These are phyloP conservation scores for Juglanconis oblonga DNA, from an alignment of 2,329 filamentous ascomycete genomes.

Conservation along the genomic window DNA sequence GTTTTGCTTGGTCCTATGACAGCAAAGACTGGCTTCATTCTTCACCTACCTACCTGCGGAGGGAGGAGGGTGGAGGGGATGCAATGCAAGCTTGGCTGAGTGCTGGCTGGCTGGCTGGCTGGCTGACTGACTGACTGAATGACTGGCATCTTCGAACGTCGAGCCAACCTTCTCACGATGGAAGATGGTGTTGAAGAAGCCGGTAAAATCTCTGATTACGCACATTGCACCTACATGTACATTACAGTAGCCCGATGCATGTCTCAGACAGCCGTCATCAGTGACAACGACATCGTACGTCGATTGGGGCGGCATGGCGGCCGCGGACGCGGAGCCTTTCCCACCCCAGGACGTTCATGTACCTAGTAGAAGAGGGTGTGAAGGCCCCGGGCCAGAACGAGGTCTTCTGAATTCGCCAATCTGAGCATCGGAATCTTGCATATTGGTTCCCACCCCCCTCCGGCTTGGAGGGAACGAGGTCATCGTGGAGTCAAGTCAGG, in stretches of 20 bases:
- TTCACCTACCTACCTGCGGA: neutral
- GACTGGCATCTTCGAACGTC: neutral
- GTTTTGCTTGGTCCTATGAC: neutral
- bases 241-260: neutral
- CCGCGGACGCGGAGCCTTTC: neutral
- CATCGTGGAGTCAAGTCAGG: neutral
- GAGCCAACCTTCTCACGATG: neutral
- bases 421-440: constrained; percentile 19
- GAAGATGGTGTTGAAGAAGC: neutral
- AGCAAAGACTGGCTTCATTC: neutral
- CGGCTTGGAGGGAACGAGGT: neutral
- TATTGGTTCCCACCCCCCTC: constrained; percentile 6
- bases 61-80: neutral
- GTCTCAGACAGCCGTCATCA: neutral
- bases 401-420: constrained; percentile 15
- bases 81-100: neutral
- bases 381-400: constrained; percentile 5
- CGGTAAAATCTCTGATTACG: neutral
- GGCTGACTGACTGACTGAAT: neutral
- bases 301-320: neutral
- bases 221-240: constrained; percentile 2
- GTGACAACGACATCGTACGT: neutral
- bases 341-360: neutral
- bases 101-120: neutral
- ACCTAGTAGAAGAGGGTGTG: neutral